Percentiles rank a stretch among this genome's conserved stretches.
phyloP scores from a whole-genome alignment of 2,329 filamentous ascomycete genomes.

The Ophiostoma populinum region DNA sequence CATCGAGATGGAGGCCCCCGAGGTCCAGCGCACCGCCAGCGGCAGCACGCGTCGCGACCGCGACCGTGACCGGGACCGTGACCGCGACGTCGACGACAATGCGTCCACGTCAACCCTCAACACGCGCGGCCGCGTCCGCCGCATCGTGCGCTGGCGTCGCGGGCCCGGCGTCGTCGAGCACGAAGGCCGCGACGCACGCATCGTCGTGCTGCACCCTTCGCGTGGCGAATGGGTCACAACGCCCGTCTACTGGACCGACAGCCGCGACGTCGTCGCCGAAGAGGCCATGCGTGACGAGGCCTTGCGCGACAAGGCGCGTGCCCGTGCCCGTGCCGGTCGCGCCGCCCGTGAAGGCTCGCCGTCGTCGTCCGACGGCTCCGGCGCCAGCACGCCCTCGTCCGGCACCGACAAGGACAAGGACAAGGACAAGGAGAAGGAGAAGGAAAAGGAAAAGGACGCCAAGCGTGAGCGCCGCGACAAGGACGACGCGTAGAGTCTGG shows the following conservation, averaged over 20 bases:
- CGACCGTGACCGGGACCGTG: background rate
- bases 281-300: background rate
- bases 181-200: constrained; percentile 10
- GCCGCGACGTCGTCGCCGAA: no score
- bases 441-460: no score
- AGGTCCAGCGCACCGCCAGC: constrained; percentile 9
- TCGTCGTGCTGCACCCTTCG: constrained; percentile 12
- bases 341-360: background rate
- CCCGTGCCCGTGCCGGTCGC: background rate
- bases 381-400: no score
- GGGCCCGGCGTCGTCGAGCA: constrained; percentile 9
- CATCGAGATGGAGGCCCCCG: constrained; percentile 9
- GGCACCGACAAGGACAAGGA: background rate
- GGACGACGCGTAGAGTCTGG: background rate
- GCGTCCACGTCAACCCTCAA: constrained; percentile 2
- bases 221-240: constrained; percentile 12
- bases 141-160: constrained; percentile 9
- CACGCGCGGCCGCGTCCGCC: constrained; percentile 7
- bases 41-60: constrained; percentile 2
- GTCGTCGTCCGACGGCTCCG: background rate
- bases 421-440: background rate
- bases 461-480: background rate
- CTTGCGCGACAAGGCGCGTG: background rate
- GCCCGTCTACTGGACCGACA: constrained; percentile 11
- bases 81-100: constrained; percentile 5